phyloP scores from a whole-genome alignment of 805 yeast genomes.

The Starmerella bacillaris region DNA sequence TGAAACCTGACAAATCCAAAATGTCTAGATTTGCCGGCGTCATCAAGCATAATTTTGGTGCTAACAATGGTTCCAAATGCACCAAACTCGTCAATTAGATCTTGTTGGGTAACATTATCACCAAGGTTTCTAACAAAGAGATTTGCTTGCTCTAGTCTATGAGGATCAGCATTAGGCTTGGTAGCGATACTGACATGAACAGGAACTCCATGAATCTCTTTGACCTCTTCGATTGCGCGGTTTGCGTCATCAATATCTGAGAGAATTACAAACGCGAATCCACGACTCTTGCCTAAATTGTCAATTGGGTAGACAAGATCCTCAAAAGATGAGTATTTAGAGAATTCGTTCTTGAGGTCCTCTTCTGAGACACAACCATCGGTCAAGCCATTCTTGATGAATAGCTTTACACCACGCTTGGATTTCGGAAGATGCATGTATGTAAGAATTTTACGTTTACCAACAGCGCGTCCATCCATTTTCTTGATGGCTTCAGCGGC shows the following conservation, averaged over 20 bases:
- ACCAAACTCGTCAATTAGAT: slow-evolving; percentile 28
- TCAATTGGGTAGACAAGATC: slow-evolving; percentile 36
- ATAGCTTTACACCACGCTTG: slow-evolving; percentile 29
- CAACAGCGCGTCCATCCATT: slow-evolving; percentile 13
- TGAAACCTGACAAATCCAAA: slow-evolving; percentile 70
- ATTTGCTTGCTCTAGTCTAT: slow-evolving; percentile 26
- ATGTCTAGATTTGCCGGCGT: slow-evolving; percentile 42
- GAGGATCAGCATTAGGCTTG: not conserved
- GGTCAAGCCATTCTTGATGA: slow-evolving; percentile 25
- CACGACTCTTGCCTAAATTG: slow-evolving; percentile 26
- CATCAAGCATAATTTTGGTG: slow-evolving; percentile 37
- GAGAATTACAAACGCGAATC: slow-evolving; percentile 40
- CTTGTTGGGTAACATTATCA: slow-evolving; percentile 35
- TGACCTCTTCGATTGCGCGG: slow-evolving; percentile 34
- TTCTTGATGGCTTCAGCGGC: slow-evolving; percentile 14
- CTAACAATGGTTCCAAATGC: slow-evolving; percentile 36
- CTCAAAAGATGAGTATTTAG: slow-evolving; percentile 31
- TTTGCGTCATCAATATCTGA: slow-evolving; percentile 27
- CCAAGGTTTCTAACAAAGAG: slow-evolving; percentile 54
- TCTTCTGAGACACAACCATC: slow-evolving; percentile 31
- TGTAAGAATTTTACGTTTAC: slow-evolving; percentile 29
- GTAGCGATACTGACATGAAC: slow-evolving; percentile 31
- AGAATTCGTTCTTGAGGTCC: slow-evolving; percentile 29
- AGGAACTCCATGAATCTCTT: slow-evolving; percentile 25
- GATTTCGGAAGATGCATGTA: slow-evolving; percentile 49